Conservation (phyloP, 139 green algal species). For the Yamagishiella unicocca region DNA sequence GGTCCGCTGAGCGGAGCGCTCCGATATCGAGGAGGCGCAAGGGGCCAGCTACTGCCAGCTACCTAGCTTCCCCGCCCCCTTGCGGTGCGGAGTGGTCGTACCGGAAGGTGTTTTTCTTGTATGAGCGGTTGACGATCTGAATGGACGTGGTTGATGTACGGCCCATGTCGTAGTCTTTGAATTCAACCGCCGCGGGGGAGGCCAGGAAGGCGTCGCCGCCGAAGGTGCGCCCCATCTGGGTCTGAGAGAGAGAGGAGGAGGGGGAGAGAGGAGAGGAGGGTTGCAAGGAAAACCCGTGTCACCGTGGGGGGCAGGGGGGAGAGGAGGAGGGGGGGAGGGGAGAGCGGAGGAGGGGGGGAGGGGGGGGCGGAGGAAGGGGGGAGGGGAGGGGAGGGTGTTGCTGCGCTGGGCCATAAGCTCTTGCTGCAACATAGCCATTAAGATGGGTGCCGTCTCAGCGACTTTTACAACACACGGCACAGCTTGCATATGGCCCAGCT, state of each 20-base stretch:
- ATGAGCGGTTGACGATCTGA: constrained; percentile 74
- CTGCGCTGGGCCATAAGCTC: not conserved
- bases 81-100: too few relatives aligned
- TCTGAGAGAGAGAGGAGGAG: constrained; percentile 33
- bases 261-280: not conserved
- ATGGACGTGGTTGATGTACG: constrained; percentile 59
- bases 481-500: too few relatives aligned
- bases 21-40: too few relatives aligned
- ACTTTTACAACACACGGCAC: too few relatives aligned
- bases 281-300: too few relatives aligned
- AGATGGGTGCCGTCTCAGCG: too few relatives aligned
- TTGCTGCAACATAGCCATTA: too few relatives aligned
- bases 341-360: not conserved
- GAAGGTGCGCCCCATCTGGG: constrained; percentile 69
- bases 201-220: constrained; percentile 72
- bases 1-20: too few relatives aligned
- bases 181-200: constrained; percentile 64
- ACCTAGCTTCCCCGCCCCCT: too few relatives aligned
- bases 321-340: not conserved
- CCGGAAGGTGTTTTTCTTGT: constrained; percentile 74
- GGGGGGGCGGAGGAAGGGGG: not conserved
- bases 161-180: constrained; percentile 72
- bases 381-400: not conserved
- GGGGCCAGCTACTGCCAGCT: too few relatives aligned
- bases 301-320: not conserved